Conservation (phyloP, 129 eudicot genomes). For the Heracleum sosnowskyi region DNA sequence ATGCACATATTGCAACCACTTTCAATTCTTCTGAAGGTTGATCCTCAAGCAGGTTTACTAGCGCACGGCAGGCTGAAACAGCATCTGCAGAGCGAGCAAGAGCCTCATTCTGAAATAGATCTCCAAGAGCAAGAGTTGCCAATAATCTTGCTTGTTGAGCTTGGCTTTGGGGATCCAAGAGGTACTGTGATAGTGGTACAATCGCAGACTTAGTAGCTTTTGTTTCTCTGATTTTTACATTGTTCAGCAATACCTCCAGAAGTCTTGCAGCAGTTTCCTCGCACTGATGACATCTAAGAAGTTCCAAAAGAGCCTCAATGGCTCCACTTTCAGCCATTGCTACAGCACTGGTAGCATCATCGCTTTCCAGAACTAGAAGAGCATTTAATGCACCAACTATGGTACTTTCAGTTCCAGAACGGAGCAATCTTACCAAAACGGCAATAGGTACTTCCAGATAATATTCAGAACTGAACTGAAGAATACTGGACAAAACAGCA, state of each 20-base stretch:
- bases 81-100: conserved; percentile 88
- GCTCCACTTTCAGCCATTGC: conserved; percentile 99
- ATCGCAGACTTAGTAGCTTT: conserved; percentile 79
- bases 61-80: conserved; percentile 92
- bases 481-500: conserved; percentile 71
- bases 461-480: conserved; percentile 93
- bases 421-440: conserved; percentile 86
- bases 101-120: conserved; percentile 88
- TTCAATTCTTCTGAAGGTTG: conserved; percentile 99
- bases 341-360: conserved; percentile 80
- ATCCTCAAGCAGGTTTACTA: conserved; percentile 93
- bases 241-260: conserved; percentile 78
- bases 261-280: conserved; percentile 95
- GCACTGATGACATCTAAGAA: conserved; percentile 83
- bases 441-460: conserved; percentile 94
- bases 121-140: conserved; percentile 98
- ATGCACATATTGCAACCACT: conserved; percentile 93
- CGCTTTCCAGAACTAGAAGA: conserved; percentile 86
- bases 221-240: conserved; percentile 85
- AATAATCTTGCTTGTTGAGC: conserved; percentile 91
- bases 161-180: conserved; percentile 96
- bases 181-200: conserved; percentile 85
- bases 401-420: conserved; percentile 79
- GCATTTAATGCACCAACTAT: conserved; percentile 83
- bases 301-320: conserved; percentile 85